Evolutionary conservation across 1,139 yeast species (phyloP).

Genomic region (Diutina neorugosa): DNA sequence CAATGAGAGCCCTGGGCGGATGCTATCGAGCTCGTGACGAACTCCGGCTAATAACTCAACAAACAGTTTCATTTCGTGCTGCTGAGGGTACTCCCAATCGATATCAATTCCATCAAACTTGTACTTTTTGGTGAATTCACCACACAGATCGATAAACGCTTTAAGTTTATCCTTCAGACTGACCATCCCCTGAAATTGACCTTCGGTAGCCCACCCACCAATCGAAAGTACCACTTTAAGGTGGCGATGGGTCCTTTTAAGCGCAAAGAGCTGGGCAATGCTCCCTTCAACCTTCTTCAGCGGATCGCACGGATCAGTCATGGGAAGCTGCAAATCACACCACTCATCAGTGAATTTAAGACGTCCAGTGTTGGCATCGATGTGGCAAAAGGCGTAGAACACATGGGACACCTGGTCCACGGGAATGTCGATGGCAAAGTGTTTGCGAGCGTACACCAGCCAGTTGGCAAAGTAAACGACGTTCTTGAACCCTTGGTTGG

Average conservation of each 20-base stretch:
- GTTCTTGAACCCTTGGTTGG: slow-evolving; percentile 10
- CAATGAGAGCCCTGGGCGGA: slow-evolving; percentile 22
- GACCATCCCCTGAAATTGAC: slow-evolving; percentile 37
- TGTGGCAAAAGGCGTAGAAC: slow-evolving; percentile 63
- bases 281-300: slow-evolving; percentile 25
- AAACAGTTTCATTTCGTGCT: slow-evolving; percentile 33
- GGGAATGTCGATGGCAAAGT: slow-evolving; percentile 59
- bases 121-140: slow-evolving; percentile 33
- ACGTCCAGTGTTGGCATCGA: slow-evolving; percentile 42
- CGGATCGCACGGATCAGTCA: slow-evolving; percentile 9
- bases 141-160: slow-evolving; percentile 40
- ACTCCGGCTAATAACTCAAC: slow-evolving; percentile 32
- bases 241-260: slow-evolving; percentile 36
- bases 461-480: slow-evolving; percentile 41
- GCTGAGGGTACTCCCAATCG: slow-evolving; percentile 87
- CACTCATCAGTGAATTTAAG: slow-evolving; percentile 49
- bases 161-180: slow-evolving; percentile 21
- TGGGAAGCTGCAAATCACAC: slow-evolving; percentile 48
- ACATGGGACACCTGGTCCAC: slow-evolving; percentile 46
- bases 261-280: slow-evolving; percentile 39
- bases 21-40: slow-evolving; percentile 25
- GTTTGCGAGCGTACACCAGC: slow-evolving; percentile 60
- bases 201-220: slow-evolving; percentile 79
- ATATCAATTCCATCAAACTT: slow-evolving; percentile 86
- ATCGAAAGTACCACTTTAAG: slow-evolving; percentile 59